These are phyloP conservation scores for Rubus parviflorus DNA, from an alignment of 306 rosid genomes.

Conservation along the genomic window DNA sequence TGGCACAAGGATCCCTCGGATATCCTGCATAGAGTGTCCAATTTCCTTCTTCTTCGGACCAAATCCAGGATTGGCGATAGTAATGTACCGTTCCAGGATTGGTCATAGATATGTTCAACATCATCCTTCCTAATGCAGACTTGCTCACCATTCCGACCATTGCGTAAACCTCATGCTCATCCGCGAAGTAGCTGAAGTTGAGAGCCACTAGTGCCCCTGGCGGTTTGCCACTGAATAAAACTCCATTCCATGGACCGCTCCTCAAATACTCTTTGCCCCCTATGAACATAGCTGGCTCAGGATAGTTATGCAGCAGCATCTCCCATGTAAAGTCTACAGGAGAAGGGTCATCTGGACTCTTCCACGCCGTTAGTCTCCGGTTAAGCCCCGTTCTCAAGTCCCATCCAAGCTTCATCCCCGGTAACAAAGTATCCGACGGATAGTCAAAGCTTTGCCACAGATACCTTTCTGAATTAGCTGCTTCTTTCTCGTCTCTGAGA, in stretches of 20 bases:
- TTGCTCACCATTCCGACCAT: neutral
- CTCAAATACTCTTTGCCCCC: constrained; percentile 24
- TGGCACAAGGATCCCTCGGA: constrained; percentile 45
- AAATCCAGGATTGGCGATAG: constrained; percentile 7
- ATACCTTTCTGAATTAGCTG: neutral
- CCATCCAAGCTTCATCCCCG: constrained; percentile 55
- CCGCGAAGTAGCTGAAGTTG: constrained; percentile 9
- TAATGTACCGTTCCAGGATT: neutral
- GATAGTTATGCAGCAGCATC: constrained; percentile 18
- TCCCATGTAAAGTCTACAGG: constrained; percentile 31
- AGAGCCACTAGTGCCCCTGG: neutral
- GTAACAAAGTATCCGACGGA: constrained; percentile 39
- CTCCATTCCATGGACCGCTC: constrained; percentile 53
- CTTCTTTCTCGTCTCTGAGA: constrained; percentile 20
- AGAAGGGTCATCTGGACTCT: constrained; percentile 45
- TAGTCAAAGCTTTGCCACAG: constrained; percentile 53
- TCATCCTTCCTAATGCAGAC: constrained; percentile 10
- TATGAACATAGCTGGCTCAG: constrained; percentile 33
- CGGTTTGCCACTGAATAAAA: constrained; percentile 26
- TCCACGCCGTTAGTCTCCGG: constrained; percentile 49
- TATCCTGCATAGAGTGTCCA: constrained; percentile 26
- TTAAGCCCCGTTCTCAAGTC: constrained; percentile 33
- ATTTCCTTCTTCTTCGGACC: constrained; percentile 15
- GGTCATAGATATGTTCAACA: constrained; percentile 27
- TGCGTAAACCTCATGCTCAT: constrained; percentile 36